Evolutionary conservation across 2,329 filamentous ascomycete species (phyloP), one percentile per base, ranked within the genome.

Genomic region (Clarireedia sp.): DNA sequence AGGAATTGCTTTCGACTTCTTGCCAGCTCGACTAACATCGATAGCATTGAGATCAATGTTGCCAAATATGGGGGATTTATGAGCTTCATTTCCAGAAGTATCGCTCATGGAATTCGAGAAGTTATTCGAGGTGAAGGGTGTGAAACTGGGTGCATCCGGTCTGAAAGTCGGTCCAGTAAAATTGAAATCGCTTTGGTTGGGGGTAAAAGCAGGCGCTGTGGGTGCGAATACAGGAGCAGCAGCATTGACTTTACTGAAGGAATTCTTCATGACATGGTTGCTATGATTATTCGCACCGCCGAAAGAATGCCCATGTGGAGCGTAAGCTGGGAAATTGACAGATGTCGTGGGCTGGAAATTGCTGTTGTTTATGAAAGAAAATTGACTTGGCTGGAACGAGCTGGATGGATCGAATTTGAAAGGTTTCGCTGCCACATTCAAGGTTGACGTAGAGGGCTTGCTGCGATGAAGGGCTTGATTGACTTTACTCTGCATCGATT

Each of bases 391-490:
- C 38, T 76, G 73, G 64, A 82, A 82, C 24, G 71, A 72, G 64
- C 69, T 69, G 43, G 59, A 57, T 41, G 58, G 69, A 54, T 86
- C 79, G 71, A 92, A 92, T 64, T 86, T 89, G 75, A 96, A 96
- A 66, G 94, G 89, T 47, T 90, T 87, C 0, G 92, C 92, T 59
- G 86, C 82, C 29, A 95, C 90, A 64, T 97, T 97, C 63, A 97
- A 79, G 62, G 85, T 91, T 0, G 90, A 89, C 44, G 85, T 71
- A 0, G 83, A 91, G 3, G 83, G 76, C 64, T 86, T 89, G 67
- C 84, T 86, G 17, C 76, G 78, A 65, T 90, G 87, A 60, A 79
- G 80, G 10, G 75, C 72, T 16, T 71, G 73, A 44, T 74, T 54
- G 63, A 24, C 68, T 65, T 62, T 70, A 71, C 45, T 69, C 68